A percentile compares a stretch with the other conserved stretches of the same genome.
phyloP scores from a whole-genome alignment of 1,284 basidiomycete genomes.

The Pyrrhoderma lamaoense region DNA sequence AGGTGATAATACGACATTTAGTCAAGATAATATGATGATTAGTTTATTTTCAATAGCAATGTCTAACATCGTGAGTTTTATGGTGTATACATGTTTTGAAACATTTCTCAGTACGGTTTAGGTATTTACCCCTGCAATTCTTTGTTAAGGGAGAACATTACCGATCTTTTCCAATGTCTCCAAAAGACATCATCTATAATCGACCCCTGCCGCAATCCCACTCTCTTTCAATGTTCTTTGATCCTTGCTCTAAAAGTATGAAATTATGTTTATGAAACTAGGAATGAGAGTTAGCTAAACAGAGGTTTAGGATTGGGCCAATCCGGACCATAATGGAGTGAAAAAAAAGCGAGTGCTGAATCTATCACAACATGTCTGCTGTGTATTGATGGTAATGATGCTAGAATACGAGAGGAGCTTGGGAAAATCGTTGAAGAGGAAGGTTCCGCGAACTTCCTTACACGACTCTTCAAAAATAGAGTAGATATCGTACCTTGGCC shows the following conservation, averaged over 20 bases:
- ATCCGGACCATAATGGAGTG: too few relatives aligned
- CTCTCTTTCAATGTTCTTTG: constrained; percentile 50
- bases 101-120: constrained; percentile 20
- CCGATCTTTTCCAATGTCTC: constrained; percentile 56
- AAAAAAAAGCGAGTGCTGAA: too few relatives aligned
- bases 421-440: constrained; percentile 50
- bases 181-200: constrained; percentile 53
- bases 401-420: too few relatives aligned
- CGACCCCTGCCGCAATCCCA: constrained; percentile 49
- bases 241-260: constrained; percentile 56
- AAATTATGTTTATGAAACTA: too few relatives aligned
- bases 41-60: constrained; percentile 60
- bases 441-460: constrained; percentile 55
- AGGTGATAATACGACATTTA: constrained; percentile 53
- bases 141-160: constrained; percentile 49
- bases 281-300: too few relatives aligned
- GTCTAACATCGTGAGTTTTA: constrained; percentile 44
- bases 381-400: too few relatives aligned
- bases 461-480: constrained; percentile 44
- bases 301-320: too few relatives aligned
- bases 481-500: constrained; percentile 59
- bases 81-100: too few relatives aligned
- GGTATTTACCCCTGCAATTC: constrained; percentile 64
- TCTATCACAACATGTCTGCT: too few relatives aligned
- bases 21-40: constrained; percentile 55